phyloP scores from a whole-genome alignment of 1,284 basidiomycete species.

The Cryptococcus jaspeensis region DNA sequence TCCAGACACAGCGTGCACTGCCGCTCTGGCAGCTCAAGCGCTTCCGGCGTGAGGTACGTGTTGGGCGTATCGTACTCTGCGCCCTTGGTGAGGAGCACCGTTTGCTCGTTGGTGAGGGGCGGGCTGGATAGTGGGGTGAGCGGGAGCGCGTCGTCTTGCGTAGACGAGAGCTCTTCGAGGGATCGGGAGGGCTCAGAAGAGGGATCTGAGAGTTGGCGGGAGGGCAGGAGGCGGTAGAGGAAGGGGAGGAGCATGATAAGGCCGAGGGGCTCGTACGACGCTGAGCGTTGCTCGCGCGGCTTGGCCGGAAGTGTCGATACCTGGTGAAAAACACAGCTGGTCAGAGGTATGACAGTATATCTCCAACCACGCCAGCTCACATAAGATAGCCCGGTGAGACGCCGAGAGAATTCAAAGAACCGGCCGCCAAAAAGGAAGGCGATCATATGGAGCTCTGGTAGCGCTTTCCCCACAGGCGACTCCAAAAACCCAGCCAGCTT shows the following conservation, averaged over 20 bases:
- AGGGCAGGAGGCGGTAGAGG: slow-evolving; percentile 57
- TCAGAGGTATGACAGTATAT: neutral
- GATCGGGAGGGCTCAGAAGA: neutral
- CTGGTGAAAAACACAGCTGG: slow-evolving; percentile 50
- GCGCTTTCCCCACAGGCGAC: slow-evolving; percentile 34
- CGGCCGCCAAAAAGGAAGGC: slow-evolving; percentile 75
- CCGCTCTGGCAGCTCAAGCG: slow-evolving; percentile 59
- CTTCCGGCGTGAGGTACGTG: slow-evolving; percentile 40
- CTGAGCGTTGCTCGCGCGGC: slow-evolving; percentile 67
- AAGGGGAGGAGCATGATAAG: slow-evolving; percentile 70
- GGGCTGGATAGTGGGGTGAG: slow-evolving; percentile 17
- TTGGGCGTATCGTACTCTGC: slow-evolving; percentile 32
- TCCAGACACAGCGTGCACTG: slow-evolving; percentile 85
- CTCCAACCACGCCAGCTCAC: slow-evolving; percentile 55
- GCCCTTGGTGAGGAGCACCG: slow-evolving; percentile 58
- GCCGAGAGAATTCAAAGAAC: slow-evolving; percentile 72
- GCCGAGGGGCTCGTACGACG: slow-evolving; percentile 82
- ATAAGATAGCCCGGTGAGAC: slow-evolving; percentile 70
- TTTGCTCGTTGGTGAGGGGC: slow-evolving; percentile 23
- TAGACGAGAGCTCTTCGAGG: neutral
- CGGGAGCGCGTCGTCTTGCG: slow-evolving; percentile 11
- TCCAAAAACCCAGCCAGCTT: slow-evolving; percentile 26
- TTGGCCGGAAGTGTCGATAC: slow-evolving; percentile 64
- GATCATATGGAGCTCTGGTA: slow-evolving; percentile 71
- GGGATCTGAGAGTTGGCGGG: neutral